Evolutionary conservation across 2,329 filamentous ascomycete genomes (phyloP).

Genomic region (Aspergillus fumigatiaffinis): DNA sequence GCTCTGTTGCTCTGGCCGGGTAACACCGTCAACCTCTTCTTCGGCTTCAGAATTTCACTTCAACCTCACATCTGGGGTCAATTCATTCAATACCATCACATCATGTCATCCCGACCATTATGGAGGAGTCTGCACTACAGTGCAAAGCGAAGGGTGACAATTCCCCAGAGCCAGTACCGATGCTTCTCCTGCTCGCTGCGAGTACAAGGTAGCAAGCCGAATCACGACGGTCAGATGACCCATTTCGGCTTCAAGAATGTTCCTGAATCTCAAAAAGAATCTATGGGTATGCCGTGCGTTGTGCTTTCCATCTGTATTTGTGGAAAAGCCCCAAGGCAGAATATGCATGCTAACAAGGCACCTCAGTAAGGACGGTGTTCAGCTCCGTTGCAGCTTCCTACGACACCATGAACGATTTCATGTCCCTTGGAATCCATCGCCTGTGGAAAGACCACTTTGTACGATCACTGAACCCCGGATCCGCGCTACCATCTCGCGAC

Average conservation of each 20-base stretch:
- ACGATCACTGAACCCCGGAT: slow-evolving; percentile 79
- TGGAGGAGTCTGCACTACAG: slow-evolving; percentile 36
- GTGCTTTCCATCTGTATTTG: not conserved
- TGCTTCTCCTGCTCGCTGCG: slow-evolving; percentile 50
- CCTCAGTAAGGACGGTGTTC: slow-evolving; percentile 77
- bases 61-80: not conserved
- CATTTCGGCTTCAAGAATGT: slow-evolving; percentile 91
- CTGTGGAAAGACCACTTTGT: slow-evolving; percentile 99
- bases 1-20: not conserved
- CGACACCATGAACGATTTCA: slow-evolving; percentile 98
- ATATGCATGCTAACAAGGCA: slow-evolving; percentile 2
- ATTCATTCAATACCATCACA: not conserved
- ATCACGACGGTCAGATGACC: slow-evolving; percentile 58
- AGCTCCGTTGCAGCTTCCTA: slow-evolving; percentile 92
- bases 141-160: slow-evolving; percentile 26
- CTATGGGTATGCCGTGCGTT: slow-evolving; percentile 47
- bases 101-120: slow-evolving; percentile 33
- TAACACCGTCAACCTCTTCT: not conserved
- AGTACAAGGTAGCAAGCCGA: slow-evolving; percentile 35
- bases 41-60: not conserved
- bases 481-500: slow-evolving; percentile 37
- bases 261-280: slow-evolving; percentile 72
- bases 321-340: not conserved
- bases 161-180: slow-evolving; percentile 36
- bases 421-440: slow-evolving; percentile 95